phyloP scores from a whole-genome alignment of 2,329 filamentous ascomycete species.

The Claviceps paspali region DNA sequence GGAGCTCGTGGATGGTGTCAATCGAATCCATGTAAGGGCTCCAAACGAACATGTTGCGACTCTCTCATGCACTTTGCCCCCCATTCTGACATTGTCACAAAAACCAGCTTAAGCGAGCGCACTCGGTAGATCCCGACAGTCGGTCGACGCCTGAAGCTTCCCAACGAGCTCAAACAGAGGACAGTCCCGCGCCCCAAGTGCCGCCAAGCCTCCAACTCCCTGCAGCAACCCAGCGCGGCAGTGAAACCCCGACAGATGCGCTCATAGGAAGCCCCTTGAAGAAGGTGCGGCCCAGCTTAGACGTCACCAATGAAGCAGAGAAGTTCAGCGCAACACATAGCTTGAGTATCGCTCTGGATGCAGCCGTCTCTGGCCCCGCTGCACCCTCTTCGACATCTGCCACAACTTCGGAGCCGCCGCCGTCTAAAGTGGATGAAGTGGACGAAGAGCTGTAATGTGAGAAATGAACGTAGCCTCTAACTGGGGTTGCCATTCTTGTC shows the following conservation, averaged over 20 bases:
- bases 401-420: constrained; percentile 10
- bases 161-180: constrained; percentile 28
- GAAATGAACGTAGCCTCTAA: no score
- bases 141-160: constrained; percentile 18
- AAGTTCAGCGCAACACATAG: constrained; percentile 17
- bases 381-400: constrained; percentile 3
- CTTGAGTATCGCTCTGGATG: constrained; percentile 20
- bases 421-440: constrained; percentile 18
- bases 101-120: constrained; percentile 62
- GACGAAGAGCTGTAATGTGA: constrained; percentile 26
- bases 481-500: no score
- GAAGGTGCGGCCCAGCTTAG: constrained; percentile 51
- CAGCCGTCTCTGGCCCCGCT: constrained; percentile 13
- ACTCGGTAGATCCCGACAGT: constrained; percentile 55
- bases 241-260: constrained; percentile 21
- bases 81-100: constrained; percentile 6
- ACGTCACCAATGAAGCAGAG: constrained; percentile 12
- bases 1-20: constrained; percentile 65
- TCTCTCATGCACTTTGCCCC: background rate
- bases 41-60: background rate
- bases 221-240: constrained; percentile 16
- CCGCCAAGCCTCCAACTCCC: constrained; percentile 4
- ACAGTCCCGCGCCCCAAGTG: constrained; percentile 17
- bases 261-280: constrained; percentile 57
- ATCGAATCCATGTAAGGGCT: constrained; percentile 58